Evolutionary conservation across 2,329 filamentous ascomycete genomes (phyloP), one percentile per base, ranked within the genome.

Genomic region (Pestalotiopsis sp.): DNA sequence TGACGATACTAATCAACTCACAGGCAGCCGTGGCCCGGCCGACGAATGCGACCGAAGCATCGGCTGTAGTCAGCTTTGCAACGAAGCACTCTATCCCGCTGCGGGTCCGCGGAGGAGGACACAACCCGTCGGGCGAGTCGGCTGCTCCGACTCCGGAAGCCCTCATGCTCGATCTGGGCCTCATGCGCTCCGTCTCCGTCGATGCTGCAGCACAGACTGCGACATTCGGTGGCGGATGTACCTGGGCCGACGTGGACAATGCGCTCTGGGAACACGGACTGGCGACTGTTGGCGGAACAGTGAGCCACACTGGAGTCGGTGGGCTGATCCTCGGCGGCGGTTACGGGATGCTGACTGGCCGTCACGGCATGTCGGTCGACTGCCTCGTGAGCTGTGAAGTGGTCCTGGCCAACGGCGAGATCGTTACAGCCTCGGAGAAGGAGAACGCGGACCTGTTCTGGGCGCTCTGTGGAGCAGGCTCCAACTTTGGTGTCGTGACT

Each of bases 291-390:
- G 89, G 88, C 9, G 89, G 89, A 2, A 90, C 88, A 0, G 87
- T 91, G 9, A 87, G 87, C 58, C 86, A 90, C 71, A 91, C 88
- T 1, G 89, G 89, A 3, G 85, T 91, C 5, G 89, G 87, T 2
- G 89, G 87, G 0, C 78, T 91, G 14, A 84, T 85, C 0, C 75
- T 90, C 1, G 87, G 87, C 1, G 88, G 88, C 27, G 89, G 89
- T 1, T 88, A 87, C 73, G 88, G 89, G 1, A 84, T 85, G 77
- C 78, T 91, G 12, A 85, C 82, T 31, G 85, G 86, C 0, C 78
- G 80, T 38, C 80, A 87, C 65, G 90, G 90, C 0, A 79, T 91
- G 14, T 72, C 79, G 2, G 75, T 82, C 9, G 84, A 86, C 69
- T 78, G 79, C 25, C 75, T 86, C 4, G 27, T 83, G 5, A 79